These are phyloP conservation scores for Rhodocollybia butyracea DNA, from an alignment of 768 basidiomycete genomes.

Conservation along the genomic window DNA sequence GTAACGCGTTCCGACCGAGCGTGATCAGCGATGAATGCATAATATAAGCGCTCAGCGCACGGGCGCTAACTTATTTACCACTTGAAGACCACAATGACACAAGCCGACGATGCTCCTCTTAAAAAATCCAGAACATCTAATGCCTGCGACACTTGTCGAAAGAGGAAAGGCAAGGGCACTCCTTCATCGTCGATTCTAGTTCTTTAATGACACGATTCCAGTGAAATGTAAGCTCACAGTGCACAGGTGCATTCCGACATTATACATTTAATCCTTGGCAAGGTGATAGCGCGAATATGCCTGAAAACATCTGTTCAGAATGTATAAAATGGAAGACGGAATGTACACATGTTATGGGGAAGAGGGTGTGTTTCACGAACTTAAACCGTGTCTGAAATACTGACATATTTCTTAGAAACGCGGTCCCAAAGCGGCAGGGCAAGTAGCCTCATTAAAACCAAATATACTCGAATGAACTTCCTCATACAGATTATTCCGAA, in stretches of 20 bases:
- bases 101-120: no score
- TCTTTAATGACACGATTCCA: slow-evolving; percentile 15
- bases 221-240: slow-evolving; percentile 43
- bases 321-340: slow-evolving; percentile 31
- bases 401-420: not conserved
- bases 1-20: no score
- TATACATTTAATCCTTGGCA: slow-evolving; percentile 4
- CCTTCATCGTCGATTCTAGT: not conserved
- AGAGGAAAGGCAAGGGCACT: slow-evolving; percentile 47
- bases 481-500: not conserved
- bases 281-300: slow-evolving; percentile 45
- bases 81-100: no score
- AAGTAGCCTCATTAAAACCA: not conserved
- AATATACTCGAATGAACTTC: not conserved
- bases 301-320: slow-evolving; percentile 36
- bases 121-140: slow-evolving; percentile 52
- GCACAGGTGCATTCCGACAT: not conserved
- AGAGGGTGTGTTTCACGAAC: not conserved
- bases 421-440: slow-evolving; percentile 6
- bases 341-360: not conserved
- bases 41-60: no score
- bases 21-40: no score
- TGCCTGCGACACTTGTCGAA: slow-evolving; percentile 60
- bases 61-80: no score
- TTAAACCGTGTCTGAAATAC: not conserved